A percentile compares a stretch with the other conserved stretches of the same genome.
Evolutionary conservation across 176 grass and related monocot genomes (phyloP).

Genomic region (Eremochloa ophiuroides): DNA sequence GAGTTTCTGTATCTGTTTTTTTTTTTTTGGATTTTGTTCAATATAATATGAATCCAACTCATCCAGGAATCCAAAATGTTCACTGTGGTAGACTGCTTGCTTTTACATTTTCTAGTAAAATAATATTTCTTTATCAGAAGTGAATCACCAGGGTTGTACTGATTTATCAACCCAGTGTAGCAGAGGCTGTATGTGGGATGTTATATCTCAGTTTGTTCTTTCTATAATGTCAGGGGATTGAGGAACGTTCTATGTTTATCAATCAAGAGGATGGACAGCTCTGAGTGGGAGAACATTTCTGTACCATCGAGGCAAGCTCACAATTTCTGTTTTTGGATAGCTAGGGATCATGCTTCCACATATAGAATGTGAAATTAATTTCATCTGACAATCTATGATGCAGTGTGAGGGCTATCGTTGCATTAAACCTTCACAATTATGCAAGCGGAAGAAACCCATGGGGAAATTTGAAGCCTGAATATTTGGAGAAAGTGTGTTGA

Average conservation of each 20-base stretch:
- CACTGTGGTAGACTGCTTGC: neutral
- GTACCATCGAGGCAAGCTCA: conserved; percentile 74
- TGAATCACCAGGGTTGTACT: neutral
- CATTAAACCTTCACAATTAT: conserved; percentile 96
- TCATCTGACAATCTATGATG: conserved; percentile 25
- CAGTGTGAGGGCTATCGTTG: conserved; percentile 98
- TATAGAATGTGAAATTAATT: conserved; percentile 2
- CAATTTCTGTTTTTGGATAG: conserved; percentile 6
- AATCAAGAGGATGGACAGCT: conserved; percentile 76
- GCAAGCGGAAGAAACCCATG: conserved; percentile 96
- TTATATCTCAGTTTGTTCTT: conserved; percentile 11
- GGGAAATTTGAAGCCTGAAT: conserved; percentile 94
- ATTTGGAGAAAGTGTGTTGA: conserved; percentile 82
- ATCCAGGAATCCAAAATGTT: neutral
- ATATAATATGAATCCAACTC: neutral
- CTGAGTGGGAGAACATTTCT: conserved; percentile 79
- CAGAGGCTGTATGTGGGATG: neutral
- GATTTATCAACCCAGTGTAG: conserved; percentile 4
- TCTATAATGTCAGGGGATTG: conserved; percentile 61
- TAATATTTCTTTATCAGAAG: neutral
- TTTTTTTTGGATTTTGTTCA: neutral
- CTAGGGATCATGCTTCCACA: conserved; percentile 6
- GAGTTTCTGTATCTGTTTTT: neutral
- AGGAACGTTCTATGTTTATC: conserved; percentile 75
- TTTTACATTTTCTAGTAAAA: conserved; percentile 4